Evolutionary conservation across 164 flowering plant genomes (phyloP), one percentile per base, ranked within the genome.

Genomic region (Platanus orientalis): DNA sequence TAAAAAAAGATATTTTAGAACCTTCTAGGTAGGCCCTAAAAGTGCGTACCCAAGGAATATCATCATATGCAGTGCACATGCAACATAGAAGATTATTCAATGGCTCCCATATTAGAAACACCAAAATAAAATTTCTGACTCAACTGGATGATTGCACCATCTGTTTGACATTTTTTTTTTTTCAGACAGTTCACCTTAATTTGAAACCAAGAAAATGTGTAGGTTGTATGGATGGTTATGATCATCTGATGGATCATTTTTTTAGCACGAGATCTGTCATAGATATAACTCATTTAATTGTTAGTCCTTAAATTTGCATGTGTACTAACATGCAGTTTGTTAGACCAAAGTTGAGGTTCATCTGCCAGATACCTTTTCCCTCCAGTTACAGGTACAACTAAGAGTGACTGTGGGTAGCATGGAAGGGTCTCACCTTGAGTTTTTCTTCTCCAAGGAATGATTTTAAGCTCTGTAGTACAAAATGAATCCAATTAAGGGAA

Each of bases 361-460:
- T 2, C 49, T 19, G 3, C 4, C 19, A 45, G 49, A 6, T 12
- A 45, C 49, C 19, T 21, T n/a, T n/a, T n/a, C 11, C 20, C 29
- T 40, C n/a, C 7, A 57, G 47, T 7, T 13, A 50, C 1, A 63
- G 16, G 19, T 26, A 14, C 27, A 40, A 26, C 19, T 57, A 23
- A 49, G 28, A 10, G 42, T 23, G 13, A 10, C 24, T 1, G 17
- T 13, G 26, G 55, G 51, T 26, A 45, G 36, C 54, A 56, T 28
- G 30, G n/a, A 44, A 61, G 21, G 19, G 25, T 68, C 70, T 69
- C 69, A 92, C 99, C 96, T 86, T 88, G 60, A 92, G 93, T 71
- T 94, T 76, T 9, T 89, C 94, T n/a, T 89, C 94, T 64, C 96
- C 96, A 66, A 95, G 85, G 71, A 71, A 83, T 60, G 88, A 58